phyloP scores from a whole-genome alignment of 306 rosid species.

The Carpinus fangiana region DNA sequence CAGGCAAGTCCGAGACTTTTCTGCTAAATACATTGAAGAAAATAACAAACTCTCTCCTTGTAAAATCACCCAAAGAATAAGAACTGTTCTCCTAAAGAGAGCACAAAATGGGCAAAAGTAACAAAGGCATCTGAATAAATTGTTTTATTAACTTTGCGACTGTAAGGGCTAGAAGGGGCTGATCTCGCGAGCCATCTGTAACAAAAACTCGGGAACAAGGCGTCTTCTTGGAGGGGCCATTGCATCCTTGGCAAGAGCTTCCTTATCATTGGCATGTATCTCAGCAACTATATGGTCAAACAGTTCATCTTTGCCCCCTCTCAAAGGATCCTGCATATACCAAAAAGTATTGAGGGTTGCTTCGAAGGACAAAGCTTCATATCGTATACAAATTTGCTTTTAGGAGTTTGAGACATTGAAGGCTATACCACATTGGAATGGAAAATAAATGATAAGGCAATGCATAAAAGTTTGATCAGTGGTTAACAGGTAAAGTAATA shows the following conservation, averaged over 20 bases:
- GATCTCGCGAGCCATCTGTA: constrained; percentile 59
- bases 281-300: constrained; percentile 65
- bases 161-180: constrained; percentile 65
- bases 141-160: neutral
- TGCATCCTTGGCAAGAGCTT: constrained; percentile 66
- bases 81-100: neutral
- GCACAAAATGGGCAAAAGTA: neutral
- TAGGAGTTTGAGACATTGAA: neutral
- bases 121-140: neutral
- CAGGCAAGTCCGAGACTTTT: too few species aligned
- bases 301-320: constrained; percentile 85
- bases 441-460: neutral
- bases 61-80: neutral
- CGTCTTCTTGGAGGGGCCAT: constrained; percentile 71
- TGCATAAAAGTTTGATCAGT: neutral
- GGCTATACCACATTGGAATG: neutral
- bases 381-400: neutral
- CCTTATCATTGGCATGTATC: constrained; percentile 69
- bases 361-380: neutral
- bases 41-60: too few species aligned
- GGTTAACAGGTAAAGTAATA: neutral
- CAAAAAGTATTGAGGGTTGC: constrained; percentile 4
- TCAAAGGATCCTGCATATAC: constrained; percentile 77
- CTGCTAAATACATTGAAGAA: too few species aligned
- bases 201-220: constrained; percentile 79